These are phyloP conservation scores for Neopestalotiopsis clavispora DNA, from an alignment of 2,329 filamentous ascomycete genomes.

Conservation along the genomic window DNA sequence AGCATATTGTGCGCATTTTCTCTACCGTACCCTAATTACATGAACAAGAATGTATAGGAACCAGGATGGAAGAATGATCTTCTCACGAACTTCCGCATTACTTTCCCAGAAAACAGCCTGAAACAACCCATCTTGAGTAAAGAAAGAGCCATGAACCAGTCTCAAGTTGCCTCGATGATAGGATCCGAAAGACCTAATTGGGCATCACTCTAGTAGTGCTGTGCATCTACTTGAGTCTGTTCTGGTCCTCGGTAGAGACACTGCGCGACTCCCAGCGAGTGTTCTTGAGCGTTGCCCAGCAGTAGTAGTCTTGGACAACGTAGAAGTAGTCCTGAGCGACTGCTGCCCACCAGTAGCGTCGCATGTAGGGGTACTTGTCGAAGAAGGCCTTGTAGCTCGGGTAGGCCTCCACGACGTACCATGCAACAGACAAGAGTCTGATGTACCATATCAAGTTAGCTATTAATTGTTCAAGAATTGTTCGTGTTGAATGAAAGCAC, in stretches of 20 bases:
- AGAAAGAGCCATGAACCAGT: too few relatives aligned
- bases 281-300: background rate
- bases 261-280: background rate
- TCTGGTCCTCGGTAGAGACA: background rate
- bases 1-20: too few relatives aligned
- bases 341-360: background rate
- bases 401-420: background rate
- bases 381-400: background rate
- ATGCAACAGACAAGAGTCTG: background rate
- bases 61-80: too few relatives aligned
- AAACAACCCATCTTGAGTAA: too few relatives aligned
- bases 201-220: too few relatives aligned
- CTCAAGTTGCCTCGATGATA: too few relatives aligned
- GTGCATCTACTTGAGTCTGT: background rate
- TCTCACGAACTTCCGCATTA: too few relatives aligned
- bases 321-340: background rate
- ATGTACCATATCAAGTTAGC: background rate
- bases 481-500: background rate
- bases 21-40: too few relatives aligned
- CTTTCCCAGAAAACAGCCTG: too few relatives aligned
- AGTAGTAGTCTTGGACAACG: background rate
- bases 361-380: background rate
- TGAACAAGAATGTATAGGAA: too few relatives aligned
- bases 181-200: too few relatives aligned
- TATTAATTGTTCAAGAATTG: background rate